These are phyloP conservation scores for Groenewaldozyma sp. DNA, from an alignment of 1,139 yeast species.

Conservation along the genomic window DNA sequence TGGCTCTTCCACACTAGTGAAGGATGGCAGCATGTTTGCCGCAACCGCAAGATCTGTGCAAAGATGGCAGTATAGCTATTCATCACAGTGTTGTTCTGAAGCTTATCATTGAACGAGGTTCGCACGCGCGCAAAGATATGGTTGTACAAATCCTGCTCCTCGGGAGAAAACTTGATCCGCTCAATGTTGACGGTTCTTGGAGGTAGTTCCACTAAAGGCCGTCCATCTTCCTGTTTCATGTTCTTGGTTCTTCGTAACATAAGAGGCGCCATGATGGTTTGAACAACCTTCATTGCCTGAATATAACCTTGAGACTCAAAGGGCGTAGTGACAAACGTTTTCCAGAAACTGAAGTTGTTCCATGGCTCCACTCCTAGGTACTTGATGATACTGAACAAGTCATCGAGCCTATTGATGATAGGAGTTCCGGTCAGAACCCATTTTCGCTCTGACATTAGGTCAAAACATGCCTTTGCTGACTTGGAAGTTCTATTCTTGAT, in stretches of 20 bases:
- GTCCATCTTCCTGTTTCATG: conserved; percentile 70
- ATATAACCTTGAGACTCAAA: conserved; percentile 63
- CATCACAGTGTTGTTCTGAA: conserved; percentile 57
- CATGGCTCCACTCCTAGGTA: conserved; percentile 80
- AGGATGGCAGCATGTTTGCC: conserved; percentile 87
- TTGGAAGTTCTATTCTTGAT: conserved; percentile 75
- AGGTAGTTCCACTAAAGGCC: conserved; percentile 68
- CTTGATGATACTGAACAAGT: conserved; percentile 66
- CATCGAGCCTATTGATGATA: conserved; percentile 80
- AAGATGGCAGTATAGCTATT: conserved; percentile 70
- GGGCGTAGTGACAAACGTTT: conserved; percentile 74
- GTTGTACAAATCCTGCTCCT: conserved; percentile 58
- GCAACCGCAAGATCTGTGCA: conserved; percentile 69
- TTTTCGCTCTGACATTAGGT: conserved; percentile 51
- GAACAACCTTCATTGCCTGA: conserved; percentile 73
- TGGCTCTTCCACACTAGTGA: conserved; percentile 43
- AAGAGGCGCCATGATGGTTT: conserved; percentile 76
- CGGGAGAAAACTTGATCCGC: conserved; percentile 53
- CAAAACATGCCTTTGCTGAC: conserved; percentile 72
- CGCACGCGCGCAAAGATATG: conserved; percentile 66
- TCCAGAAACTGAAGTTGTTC: conserved; percentile 84
- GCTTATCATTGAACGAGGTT: conserved; percentile 54
- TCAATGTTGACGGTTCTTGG: conserved; percentile 65
- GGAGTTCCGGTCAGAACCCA: conserved; percentile 97
- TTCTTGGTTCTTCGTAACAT: conserved; percentile 77